phyloP scores from a whole-genome alignment of 179 eudicot genomes.

The Beta macrorhiza region DNA sequence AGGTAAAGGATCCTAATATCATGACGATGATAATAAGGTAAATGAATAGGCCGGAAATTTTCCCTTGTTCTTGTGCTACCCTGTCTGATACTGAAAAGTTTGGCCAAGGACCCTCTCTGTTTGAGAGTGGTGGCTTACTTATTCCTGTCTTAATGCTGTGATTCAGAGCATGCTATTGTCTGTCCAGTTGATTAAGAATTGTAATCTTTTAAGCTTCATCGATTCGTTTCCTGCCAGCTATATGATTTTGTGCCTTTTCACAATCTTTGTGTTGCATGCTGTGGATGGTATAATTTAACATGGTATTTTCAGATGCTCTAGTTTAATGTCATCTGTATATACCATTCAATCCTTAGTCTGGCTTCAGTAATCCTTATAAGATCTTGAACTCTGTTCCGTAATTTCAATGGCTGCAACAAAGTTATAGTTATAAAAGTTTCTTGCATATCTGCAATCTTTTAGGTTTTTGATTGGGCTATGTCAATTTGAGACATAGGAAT shows the following conservation, averaged over 20 bases:
- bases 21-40: not conserved
- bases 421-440: not conserved
- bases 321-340: not conserved
- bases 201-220: not conserved
- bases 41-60: not conserved
- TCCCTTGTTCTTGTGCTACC: not conserved
- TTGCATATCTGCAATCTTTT: not conserved
- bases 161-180: not conserved
- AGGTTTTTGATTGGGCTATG: not conserved
- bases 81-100: not conserved
- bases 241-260: not conserved
- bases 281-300: not conserved
- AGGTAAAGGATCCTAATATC: not conserved
- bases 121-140: not conserved
- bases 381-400: not conserved
- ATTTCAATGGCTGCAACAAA: not conserved
- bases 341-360: not conserved
- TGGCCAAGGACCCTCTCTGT: too few species aligned
- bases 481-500: not conserved
- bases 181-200: not conserved
- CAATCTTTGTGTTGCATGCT: not conserved
- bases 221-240: not conserved
- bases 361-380: not conserved
- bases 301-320: not conserved
- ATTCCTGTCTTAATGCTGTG: too few species aligned